Evolutionary conservation across 2,329 filamentous ascomycete species (phyloP), one percentile per base, ranked within the genome.

Genomic region (Phaeosphaeria sp.): DNA sequence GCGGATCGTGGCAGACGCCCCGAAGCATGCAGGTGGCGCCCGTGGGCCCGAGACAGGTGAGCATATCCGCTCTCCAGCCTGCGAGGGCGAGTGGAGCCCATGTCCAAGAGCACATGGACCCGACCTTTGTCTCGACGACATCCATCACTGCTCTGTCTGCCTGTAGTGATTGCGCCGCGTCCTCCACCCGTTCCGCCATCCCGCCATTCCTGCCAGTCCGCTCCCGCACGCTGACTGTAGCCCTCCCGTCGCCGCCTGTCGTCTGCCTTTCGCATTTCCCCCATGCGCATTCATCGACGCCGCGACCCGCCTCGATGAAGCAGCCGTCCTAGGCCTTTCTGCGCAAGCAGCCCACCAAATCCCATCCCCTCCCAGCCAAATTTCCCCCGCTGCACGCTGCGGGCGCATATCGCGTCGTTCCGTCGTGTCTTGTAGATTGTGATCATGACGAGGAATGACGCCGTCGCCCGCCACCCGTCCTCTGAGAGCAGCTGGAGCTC

Each of bases 391-490:
- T 46, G 36, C 46, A 46, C 52, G 51, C 46, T 51, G 57, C 65
- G 53, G 55, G 58, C 64, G 58, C 60, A 15, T 15, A 63, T 60
- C 58, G 63, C 65, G 59, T 55, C 57, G 50, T 55, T 55, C 52
- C 50, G 41, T 20, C 30, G 43, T 51, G 56, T 59, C 53, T 56
- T 46, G 58, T 58, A 55, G 62, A 56, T 58, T 63, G 63, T 51
- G 63, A 71, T 50, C 50, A 91, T 91, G 89, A 86, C 87, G 79
- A 86, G 84, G 78, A 85, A 88, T 81, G 88, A 90, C 75, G 80
- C 81, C 71, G 78, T 79, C 70, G 82, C 83, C 78, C 88, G 87
- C 79, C 85, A 89, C 83, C 88, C 84, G 80, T 88, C 87, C 64
- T 80, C 84, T 65, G 86, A 86, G 79, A 88, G 85, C 82, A 85